Evolutionary conservation across 2,329 filamentous ascomycete species (phyloP).

Genomic region (Camillea tinctor): DNA sequence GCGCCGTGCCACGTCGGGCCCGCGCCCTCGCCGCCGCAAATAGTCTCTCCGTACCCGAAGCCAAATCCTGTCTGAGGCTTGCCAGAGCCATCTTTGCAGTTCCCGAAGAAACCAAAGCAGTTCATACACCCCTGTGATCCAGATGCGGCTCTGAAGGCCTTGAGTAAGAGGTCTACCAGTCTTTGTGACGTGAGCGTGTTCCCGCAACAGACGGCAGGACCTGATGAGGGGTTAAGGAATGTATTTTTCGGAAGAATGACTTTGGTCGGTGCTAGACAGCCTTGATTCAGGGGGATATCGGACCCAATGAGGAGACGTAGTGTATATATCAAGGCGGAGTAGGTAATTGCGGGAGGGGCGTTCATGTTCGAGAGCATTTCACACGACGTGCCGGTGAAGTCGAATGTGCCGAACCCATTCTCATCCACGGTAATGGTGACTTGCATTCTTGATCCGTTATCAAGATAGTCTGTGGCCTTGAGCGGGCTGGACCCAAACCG

Average conservation of each 20-base stretch:
- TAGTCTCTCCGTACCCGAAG: conserved; percentile 77
- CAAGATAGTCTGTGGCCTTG: conserved; percentile 70
- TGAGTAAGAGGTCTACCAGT: conserved; percentile 19
- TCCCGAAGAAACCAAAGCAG: conserved; percentile 68
- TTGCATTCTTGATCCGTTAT: conserved; percentile 48
- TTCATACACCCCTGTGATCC: conserved; percentile 79
- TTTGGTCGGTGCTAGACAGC: conserved; percentile 50
- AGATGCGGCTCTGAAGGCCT: conserved; percentile 41
- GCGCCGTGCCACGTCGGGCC: conserved; percentile 67
- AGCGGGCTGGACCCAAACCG: conserved; percentile 54
- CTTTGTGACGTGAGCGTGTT: conserved; percentile 25
- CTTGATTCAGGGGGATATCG: conserved; percentile 75
- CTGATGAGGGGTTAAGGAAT: conserved; percentile 33
- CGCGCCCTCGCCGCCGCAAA: conserved; percentile 69
- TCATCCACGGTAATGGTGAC: conserved; percentile 54
- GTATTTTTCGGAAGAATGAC: conserved; percentile 27
- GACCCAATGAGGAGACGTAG: conserved; percentile 64
- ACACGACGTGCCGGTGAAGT: conserved; percentile 50
- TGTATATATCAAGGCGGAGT: conserved; percentile 32
- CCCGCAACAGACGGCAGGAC: conserved; percentile 23
- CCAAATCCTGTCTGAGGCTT: conserved; percentile 37
- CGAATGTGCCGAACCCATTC: conserved; percentile 68
- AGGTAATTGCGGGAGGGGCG: conserved; percentile 31
- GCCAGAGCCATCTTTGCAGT: conserved; percentile 22
- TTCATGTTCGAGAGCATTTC: conserved; percentile 38